phyloP scores from a whole-genome alignment of 495 filamentous ascomycete species.

The Daldinia concentrica region DNA sequence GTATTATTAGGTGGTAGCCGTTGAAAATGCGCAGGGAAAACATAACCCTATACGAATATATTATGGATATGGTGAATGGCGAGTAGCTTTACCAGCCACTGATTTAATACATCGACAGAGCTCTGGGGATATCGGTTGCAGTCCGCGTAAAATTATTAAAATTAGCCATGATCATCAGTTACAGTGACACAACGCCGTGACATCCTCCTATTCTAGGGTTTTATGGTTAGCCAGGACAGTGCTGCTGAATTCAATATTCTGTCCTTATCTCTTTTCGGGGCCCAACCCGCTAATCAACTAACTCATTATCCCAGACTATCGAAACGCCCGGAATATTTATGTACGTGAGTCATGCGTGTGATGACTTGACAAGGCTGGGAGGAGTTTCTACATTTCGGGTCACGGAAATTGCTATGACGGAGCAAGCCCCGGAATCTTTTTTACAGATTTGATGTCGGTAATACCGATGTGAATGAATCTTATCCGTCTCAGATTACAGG shows the following conservation, averaged over 20 bases:
- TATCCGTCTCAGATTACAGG: too few relatives aligned
- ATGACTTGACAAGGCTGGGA: neutral
- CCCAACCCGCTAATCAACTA: too few relatives aligned
- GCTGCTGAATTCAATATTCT: neutral
- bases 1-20: neutral
- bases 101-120: neutral
- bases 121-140: too few relatives aligned
- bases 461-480: too few relatives aligned
- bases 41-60: neutral
- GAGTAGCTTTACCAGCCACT: neutral
- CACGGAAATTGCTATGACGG: neutral
- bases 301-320: neutral
- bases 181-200: neutral
- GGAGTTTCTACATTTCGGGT: neutral
- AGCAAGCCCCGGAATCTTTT: too few relatives aligned
- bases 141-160: neutral
- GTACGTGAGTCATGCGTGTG: neutral
- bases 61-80: neutral
- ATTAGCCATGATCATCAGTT: conserved; percentile 1
- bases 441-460: too few relatives aligned
- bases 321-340: neutral
- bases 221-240: neutral
- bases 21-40: neutral
- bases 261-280: too few relatives aligned
- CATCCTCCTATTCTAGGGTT: neutral